phyloP scores from a whole-genome alignment of 768 basidiomycete species.

The Neoboletus brunneissimus region DNA sequence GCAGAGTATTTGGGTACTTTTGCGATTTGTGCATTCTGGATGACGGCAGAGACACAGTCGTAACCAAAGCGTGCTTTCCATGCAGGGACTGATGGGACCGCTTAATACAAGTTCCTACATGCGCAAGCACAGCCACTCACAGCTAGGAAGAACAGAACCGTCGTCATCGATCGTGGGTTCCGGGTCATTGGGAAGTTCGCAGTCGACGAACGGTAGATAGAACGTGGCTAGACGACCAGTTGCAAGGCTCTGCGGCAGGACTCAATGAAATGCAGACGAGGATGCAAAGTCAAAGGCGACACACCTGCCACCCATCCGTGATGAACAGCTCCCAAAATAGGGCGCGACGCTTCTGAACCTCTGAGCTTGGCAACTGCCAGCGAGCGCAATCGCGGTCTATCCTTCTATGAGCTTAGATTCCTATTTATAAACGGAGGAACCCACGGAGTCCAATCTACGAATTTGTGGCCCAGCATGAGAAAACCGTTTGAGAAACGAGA shows the following conservation, averaged over 20 bases:
- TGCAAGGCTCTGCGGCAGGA: slow-evolving; percentile 51
- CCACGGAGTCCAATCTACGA: slow-evolving; percentile 64
- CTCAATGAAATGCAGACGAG: not conserved
- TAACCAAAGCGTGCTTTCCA: slow-evolving; percentile 72
- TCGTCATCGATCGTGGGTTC: slow-evolving; percentile 58
- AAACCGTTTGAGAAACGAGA: not conserved
- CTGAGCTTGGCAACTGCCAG: slow-evolving; percentile 57
- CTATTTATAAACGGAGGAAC: slow-evolving; percentile 26
- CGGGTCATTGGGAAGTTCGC: slow-evolving; percentile 61
- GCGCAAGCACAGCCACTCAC: slow-evolving; percentile 38
- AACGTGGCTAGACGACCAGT: slow-evolving; percentile 69
- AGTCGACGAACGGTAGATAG: slow-evolving; percentile 69
- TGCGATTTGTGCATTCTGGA: slow-evolving; percentile 64
- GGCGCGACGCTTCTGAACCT: slow-evolving; percentile 68
- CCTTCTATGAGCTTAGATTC: slow-evolving; percentile 13
- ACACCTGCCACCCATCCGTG: slow-evolving; percentile 72
- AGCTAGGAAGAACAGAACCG: slow-evolving; percentile 55
- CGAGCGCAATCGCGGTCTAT: slow-evolving; percentile 71
- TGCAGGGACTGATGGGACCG: slow-evolving; percentile 46
- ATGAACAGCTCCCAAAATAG: slow-evolving; percentile 75
- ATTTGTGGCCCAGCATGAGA: slow-evolving; percentile 2
- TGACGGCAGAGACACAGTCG: slow-evolving; percentile 64
- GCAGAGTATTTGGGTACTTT: slow-evolving; percentile 60
- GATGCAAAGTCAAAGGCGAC: slow-evolving; percentile 11
- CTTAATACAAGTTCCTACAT: not conserved